Conservation (phyloP, 768 basidiomycete species). For the Lactarius pseudohatsudake region DNA sequence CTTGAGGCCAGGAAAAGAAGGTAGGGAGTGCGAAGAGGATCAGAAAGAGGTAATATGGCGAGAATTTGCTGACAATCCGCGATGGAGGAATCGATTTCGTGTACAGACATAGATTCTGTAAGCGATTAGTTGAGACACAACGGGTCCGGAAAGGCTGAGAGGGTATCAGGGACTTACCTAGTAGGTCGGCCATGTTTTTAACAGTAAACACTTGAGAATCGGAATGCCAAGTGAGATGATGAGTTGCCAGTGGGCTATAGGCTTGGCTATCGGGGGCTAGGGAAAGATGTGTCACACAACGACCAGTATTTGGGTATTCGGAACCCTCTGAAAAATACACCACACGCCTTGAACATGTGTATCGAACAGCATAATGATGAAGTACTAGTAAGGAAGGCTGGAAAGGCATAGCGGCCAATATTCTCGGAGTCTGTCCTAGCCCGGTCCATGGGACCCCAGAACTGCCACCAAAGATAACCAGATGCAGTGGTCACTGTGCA, state of each 20-base stretch:
- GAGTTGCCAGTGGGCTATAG: background rate
- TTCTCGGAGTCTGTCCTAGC: background rate
- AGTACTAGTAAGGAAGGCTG: no score
- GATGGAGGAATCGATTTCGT: background rate
- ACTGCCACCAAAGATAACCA: background rate
- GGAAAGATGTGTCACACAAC: background rate
- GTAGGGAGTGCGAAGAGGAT: no score
- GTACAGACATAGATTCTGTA: background rate
- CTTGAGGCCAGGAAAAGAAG: no score
- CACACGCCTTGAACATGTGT: no score
- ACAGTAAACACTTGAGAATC: background rate
- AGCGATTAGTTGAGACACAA: background rate
- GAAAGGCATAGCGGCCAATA: no score
- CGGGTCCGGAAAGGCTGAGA: background rate
- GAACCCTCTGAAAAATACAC: background rate
- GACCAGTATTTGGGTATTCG: background rate
- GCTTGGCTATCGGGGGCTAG: no score
- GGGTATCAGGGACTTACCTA: background rate
- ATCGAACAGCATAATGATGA: background rate
- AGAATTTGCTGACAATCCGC: no score
- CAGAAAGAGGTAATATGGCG: no score
- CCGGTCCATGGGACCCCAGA: background rate
- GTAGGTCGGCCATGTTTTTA: background rate
- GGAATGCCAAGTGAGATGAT: background rate
- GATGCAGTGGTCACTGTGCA: background rate